Percentiles rank a stretch among this genome's conserved stretches.
Evolutionary conservation across 2,329 filamentous ascomycete species (phyloP).

Genomic region (Cryphonectria japonica): DNA sequence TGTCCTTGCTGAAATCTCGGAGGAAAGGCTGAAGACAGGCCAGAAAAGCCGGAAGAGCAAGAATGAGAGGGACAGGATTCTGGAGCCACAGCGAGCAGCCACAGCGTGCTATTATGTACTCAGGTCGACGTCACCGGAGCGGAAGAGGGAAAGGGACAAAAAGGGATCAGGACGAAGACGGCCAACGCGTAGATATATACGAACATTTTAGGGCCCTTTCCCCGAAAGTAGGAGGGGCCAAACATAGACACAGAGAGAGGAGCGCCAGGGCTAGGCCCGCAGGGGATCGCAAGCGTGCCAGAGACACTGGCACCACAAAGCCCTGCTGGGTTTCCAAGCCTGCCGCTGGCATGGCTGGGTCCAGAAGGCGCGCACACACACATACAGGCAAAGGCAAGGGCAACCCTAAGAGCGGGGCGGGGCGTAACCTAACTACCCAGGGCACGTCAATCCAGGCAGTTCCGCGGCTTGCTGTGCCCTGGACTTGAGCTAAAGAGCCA

Average conservation of each 20-base stretch:
- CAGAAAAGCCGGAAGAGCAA: background rate
- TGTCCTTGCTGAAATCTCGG: background rate
- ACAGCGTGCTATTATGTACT: background rate
- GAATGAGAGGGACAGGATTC: background rate
- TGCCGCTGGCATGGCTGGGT: background rate
- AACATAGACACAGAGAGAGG: background rate
- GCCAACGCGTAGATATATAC: constrained; percentile 10
- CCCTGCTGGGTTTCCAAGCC: constrained; percentile 1
- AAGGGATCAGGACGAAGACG: constrained; percentile 9
- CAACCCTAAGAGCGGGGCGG: constrained; percentile 5
- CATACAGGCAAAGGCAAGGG: background rate
- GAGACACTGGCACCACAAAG: background rate
- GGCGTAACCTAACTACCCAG: background rate
- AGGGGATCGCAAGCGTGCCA: background rate
- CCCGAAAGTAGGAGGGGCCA: background rate
- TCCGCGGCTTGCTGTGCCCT: background rate
- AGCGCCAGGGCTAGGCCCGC: background rate
- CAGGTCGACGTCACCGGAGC: constrained; percentile 12
- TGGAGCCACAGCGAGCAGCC: background rate
- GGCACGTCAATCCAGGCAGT: background rate
- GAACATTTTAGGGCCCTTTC: constrained; percentile 7
- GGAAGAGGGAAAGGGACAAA: background rate
- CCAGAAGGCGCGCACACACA: background rate
- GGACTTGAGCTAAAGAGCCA: background rate
- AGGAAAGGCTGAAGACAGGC: background rate